Percentiles rank a stretch among this genome's conserved stretches.
These are phyloP conservation scores for Lachnum nothofagi DNA, from an alignment of 2,329 filamentous ascomycete genomes.

Conservation along the genomic window DNA sequence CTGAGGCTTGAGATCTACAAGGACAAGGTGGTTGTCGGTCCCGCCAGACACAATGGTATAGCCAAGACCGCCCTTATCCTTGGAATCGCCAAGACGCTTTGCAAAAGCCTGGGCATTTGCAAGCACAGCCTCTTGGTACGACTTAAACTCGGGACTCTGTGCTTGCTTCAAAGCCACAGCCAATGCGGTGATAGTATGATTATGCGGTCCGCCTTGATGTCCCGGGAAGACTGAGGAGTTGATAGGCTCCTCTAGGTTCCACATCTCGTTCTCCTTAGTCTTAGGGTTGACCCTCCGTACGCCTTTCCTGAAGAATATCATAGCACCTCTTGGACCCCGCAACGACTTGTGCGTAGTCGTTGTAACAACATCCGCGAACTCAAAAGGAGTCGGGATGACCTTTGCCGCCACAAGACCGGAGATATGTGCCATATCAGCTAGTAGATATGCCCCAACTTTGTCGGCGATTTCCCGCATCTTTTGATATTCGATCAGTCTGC, in stretches of 20 bases:
- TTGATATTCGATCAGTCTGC: conserved; percentile 90
- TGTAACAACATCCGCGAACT: conserved; percentile 87
- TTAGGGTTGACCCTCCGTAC: conserved; percentile 78
- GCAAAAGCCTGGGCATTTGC: conserved; percentile 87
- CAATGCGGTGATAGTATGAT: conserved; percentile 96
- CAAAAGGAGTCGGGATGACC: conserved; percentile 85
- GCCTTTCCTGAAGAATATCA: conserved; percentile 98
- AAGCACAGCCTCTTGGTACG: conserved; percentile 86
- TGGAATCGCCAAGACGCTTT: conserved; percentile 52
- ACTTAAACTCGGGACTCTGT: conserved; percentile 80
- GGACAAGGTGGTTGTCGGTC: conserved; percentile 94
- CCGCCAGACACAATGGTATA: conserved; percentile 90
- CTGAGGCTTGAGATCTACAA: conserved; percentile 86
- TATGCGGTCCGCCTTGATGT: conserved; percentile 96
- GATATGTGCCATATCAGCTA: conserved; percentile 97
- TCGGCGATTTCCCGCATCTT: conserved; percentile 86
- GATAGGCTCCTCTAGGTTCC: conserved; percentile 88
- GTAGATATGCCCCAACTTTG: conserved; percentile 84
- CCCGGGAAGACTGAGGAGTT: conserved; percentile 97
- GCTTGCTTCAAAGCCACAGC: conserved; percentile 93
- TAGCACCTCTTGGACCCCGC: conserved; percentile 86
- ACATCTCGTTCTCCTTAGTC: conserved; percentile 78
- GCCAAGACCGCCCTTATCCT: conserved; percentile 71
- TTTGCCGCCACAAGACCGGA: conserved; percentile 89
- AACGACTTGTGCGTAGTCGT: conserved; percentile 98